Percentiles rank a stretch among this genome's conserved stretches.
phyloP scores from a whole-genome alignment of 1,284 basidiomycete genomes.

The Meripilus lineatus region DNA sequence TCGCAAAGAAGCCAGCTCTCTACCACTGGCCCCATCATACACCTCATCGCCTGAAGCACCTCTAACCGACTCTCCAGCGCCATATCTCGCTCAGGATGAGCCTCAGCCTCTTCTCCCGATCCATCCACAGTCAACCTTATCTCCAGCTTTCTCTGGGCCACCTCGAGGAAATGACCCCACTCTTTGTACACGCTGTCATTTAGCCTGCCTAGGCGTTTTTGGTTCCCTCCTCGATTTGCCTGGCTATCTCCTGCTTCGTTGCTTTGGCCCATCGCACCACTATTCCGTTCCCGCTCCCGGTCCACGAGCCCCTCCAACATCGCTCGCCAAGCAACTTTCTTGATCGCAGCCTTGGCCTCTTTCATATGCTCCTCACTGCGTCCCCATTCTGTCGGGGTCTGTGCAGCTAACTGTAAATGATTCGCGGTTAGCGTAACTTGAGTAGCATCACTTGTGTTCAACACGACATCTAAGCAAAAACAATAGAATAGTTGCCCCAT shows the following conservation, averaged over 20 bases:
- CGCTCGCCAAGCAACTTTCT: conserved; percentile 65
- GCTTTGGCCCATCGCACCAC: background rate
- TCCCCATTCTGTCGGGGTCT: conserved; percentile 38
- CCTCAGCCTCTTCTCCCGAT: too few relatives aligned
- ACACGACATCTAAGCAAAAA: conserved; percentile 19
- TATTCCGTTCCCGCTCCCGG: background rate
- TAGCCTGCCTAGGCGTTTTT: conserved; percentile 28
- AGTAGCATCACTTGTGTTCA: background rate
- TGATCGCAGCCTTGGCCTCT: conserved; percentile 40
- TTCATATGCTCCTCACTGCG: conserved; percentile 19
- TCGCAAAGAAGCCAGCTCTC: conserved; percentile 38
- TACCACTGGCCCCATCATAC: conserved; percentile 34
- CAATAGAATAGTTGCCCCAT: too few relatives aligned
- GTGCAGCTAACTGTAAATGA: conserved; percentile 54
- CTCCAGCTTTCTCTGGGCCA: conserved; percentile 22
- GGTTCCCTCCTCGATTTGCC: too few relatives aligned
- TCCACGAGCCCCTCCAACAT: conserved; percentile 28
- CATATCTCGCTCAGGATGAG: conserved; percentile 7
- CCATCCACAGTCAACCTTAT: background rate
- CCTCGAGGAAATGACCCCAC: conserved; percentile 28
- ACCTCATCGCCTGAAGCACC: conserved; percentile 35
- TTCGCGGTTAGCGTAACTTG: conserved; percentile 26
- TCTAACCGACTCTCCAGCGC: conserved; percentile 28
- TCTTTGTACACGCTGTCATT: conserved; percentile 28
- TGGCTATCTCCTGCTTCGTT: too few relatives aligned